These are phyloP conservation scores for Moricandia arvensis DNA, from an alignment of 345 rosid species.

Conservation along the genomic window DNA sequence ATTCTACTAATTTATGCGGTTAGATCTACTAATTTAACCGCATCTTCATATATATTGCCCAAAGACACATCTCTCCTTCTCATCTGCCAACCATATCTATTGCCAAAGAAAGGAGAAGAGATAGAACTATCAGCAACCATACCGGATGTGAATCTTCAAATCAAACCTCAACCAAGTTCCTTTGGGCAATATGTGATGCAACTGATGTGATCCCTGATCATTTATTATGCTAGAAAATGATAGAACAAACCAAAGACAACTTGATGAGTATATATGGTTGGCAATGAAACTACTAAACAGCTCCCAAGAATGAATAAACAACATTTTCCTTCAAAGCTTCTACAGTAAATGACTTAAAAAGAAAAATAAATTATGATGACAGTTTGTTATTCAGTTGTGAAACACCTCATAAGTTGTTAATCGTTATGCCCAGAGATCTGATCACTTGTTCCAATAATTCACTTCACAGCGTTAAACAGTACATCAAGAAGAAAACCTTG, in stretches of 20 bases:
- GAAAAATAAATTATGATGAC: background rate
- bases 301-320: slow-evolving; percentile 2
- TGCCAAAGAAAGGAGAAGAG: no score
- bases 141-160: no score
- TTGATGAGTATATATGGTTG: slow-evolving; percentile 12
- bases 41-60: no score
- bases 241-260: slow-evolving; percentile 4
- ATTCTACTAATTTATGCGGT: no score
- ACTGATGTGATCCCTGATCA: slow-evolving; percentile 47
- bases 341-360: background rate
- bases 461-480: background rate
- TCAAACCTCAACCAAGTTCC: slow-evolving; percentile 50
- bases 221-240: slow-evolving; percentile 47
- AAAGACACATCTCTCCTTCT: no score
- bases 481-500: slow-evolving; percentile 54
- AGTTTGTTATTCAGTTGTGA: background rate
- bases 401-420: background rate
- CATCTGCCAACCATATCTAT: no score
- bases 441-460: background rate
- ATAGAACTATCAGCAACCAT: no score
- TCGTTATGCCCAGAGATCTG: background rate
- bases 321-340: background rate
- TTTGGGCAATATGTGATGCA: slow-evolving; percentile 52
- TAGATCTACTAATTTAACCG: no score
- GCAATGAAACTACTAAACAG: background rate